These are phyloP conservation scores for Calvatia gigantea DNA, from an alignment of 768 basidiomycete genomes.

Conservation along the genomic window DNA sequence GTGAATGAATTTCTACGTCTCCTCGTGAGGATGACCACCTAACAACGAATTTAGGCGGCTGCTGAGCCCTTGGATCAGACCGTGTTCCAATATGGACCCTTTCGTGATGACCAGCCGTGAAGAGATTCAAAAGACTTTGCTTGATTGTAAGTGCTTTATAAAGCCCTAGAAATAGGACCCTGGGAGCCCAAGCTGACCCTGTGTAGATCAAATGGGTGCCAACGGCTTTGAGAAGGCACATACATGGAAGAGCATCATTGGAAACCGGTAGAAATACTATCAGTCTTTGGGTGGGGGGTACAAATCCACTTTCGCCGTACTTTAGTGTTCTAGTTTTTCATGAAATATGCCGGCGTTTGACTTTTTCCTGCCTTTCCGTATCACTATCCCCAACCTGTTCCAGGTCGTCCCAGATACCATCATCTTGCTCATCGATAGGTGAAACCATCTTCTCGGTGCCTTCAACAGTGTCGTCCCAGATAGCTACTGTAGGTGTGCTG, in stretches of 20 bases:
- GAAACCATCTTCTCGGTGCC: slow-evolving; percentile 26
- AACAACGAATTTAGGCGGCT: slow-evolving; percentile 49
- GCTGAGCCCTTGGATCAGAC: slow-evolving; percentile 88
- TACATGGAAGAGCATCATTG: slow-evolving; percentile 86
- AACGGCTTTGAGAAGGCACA: slow-evolving; percentile 94
- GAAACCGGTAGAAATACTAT: slow-evolving; percentile 26
- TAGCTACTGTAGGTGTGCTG: slow-evolving; percentile 54
- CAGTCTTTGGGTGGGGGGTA: background rate
- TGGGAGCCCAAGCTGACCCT: slow-evolving; percentile 13
- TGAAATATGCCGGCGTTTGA: slow-evolving; percentile 12
- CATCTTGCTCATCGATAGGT: slow-evolving; percentile 53
- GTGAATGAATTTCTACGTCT: slow-evolving; percentile 33
- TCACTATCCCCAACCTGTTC: slow-evolving; percentile 35
- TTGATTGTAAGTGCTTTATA: slow-evolving; percentile 58
- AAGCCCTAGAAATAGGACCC: background rate
- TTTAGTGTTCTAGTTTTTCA: background rate
- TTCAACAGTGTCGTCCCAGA: slow-evolving; percentile 49
- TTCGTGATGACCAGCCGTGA: slow-evolving; percentile 82
- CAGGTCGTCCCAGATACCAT: slow-evolving; percentile 71
- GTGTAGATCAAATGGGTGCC: slow-evolving; percentile 59
- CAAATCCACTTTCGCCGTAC: background rate
- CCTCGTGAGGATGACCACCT: background rate
- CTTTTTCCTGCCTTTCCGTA: slow-evolving; percentile 8
- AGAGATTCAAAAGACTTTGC: slow-evolving; percentile 78
- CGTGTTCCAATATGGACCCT: slow-evolving; percentile 83